Conservation (phyloP, 257 asterid genomes). For the Verbascum thapsus region DNA sequence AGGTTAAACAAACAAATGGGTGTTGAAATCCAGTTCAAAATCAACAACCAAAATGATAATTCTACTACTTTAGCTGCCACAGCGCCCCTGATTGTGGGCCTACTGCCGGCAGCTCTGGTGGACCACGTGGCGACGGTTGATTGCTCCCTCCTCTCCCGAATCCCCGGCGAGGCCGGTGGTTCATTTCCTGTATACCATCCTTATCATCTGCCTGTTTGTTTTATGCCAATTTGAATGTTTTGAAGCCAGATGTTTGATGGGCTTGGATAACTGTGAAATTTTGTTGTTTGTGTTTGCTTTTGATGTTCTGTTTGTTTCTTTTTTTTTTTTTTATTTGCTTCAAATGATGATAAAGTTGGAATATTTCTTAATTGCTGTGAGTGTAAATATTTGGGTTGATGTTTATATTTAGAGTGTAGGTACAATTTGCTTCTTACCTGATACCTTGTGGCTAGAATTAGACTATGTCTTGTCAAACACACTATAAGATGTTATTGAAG, state of each 20-base stretch:
- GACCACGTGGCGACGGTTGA: constrained; percentile 90
- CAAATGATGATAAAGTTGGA: constrained; percentile 24
- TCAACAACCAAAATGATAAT: constrained; percentile 25
- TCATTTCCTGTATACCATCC: constrained; percentile 73
- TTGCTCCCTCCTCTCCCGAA: constrained; percentile 81
- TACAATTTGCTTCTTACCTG: too few species aligned
- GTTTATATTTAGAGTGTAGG: constrained; percentile 1
- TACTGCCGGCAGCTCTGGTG: constrained; percentile 86
- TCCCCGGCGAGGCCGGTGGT: constrained; percentile 90
- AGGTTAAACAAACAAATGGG: constrained; percentile 65
- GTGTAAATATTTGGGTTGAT: too few species aligned
- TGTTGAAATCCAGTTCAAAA: constrained; percentile 49
- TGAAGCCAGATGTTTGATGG: too few species aligned
- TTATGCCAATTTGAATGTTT: too few species aligned
- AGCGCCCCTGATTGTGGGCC: constrained; percentile 75
- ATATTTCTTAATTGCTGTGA: constrained; percentile 17
- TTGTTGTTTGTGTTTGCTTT: background rate
- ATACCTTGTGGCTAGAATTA: too few species aligned
- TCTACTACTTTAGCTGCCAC: constrained; percentile 26
- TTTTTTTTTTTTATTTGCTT: constrained; percentile 20
- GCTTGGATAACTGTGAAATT: too few species aligned
- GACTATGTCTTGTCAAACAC: too few species aligned
- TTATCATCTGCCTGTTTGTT: constrained; percentile 11
- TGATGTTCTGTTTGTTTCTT: too few species aligned
- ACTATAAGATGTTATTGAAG: background rate